Evolutionary conservation across 805 yeast species (phyloP).

Genomic region (Kurtzmaniella fragi): DNA sequence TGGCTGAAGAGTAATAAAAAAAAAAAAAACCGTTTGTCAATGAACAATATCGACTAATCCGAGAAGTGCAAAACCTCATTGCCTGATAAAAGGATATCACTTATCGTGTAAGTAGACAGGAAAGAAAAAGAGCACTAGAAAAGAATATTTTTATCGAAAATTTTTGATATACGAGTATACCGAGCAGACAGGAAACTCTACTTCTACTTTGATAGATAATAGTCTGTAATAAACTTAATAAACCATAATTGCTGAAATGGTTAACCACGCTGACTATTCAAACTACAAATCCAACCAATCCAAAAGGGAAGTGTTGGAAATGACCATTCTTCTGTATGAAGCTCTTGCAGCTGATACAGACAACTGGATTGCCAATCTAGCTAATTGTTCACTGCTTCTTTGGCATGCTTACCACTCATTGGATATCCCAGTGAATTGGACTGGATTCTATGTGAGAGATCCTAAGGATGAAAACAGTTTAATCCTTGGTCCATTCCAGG

Average conservation of each 20-base stretch:
- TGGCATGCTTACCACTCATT: slow-evolving; percentile 83
- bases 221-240: no score
- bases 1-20: no score
- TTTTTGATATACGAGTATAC: no score
- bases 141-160: no score
- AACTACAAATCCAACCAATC: slow-evolving; percentile 37
- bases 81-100: no score
- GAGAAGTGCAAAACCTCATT: no score
- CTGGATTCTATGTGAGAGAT: slow-evolving; percentile 76
- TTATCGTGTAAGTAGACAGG: no score
- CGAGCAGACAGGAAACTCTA: no score
- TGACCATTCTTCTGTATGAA: slow-evolving; percentile 53
- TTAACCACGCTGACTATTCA: slow-evolving; percentile 72
- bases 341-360: slow-evolving; percentile 59
- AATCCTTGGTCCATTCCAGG: slow-evolving; percentile 89
- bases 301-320: slow-evolving; percentile 54
- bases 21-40: no score
- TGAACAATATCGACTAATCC: no score
- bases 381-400: slow-evolving; percentile 79
- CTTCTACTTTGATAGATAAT: no score
- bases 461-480: slow-evolving; percentile 36
- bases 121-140: no score
- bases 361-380: slow-evolving; percentile 86
- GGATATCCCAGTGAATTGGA: slow-evolving; percentile 70
- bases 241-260: neutral